phyloP scores from a whole-genome alignment of 2,329 filamentous ascomycete species.

The Monosporascus sp. region DNA sequence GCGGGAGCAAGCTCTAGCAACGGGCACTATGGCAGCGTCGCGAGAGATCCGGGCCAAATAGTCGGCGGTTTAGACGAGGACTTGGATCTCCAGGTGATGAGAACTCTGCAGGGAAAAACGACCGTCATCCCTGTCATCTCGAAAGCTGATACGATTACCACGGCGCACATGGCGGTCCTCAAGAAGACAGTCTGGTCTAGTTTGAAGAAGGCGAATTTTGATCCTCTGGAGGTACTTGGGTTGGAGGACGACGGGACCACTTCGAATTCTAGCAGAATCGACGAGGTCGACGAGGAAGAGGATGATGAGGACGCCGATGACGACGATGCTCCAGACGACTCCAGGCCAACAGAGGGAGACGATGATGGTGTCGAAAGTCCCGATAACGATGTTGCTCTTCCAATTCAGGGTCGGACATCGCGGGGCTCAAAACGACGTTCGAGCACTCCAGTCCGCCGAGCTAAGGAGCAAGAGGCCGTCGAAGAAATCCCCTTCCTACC shows the following conservation, averaged over 20 bases:
- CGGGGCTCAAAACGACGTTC: constrained; percentile 41
- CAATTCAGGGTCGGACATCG: constrained; percentile 32
- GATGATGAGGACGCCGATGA: constrained; percentile 22
- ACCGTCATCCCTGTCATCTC: constrained; percentile 93
- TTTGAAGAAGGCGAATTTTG: constrained; percentile 77
- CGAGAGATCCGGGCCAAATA: constrained; percentile 42
- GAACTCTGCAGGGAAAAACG: constrained; percentile 84
- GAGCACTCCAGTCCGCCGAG: constrained; percentile 37
- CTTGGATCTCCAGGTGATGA: constrained; percentile 84
- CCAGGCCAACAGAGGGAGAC: constrained; percentile 8
- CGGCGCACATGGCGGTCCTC: constrained; percentile 84
- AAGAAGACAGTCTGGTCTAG: constrained; percentile 89
- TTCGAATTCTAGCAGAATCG: constrained; percentile 43
- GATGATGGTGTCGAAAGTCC: constrained; percentile 20
- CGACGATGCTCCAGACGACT: constrained; percentile 21
- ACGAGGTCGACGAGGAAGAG: constrained; percentile 48
- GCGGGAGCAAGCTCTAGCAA: constrained; percentile 51
- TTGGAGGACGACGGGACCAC: constrained; percentile 65
- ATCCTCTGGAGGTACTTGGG: constrained; percentile 81
- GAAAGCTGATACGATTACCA: constrained; percentile 96
- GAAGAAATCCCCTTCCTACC: constrained; percentile 68
- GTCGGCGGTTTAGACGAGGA: constrained; percentile 76
- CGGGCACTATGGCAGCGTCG: constrained; percentile 41
- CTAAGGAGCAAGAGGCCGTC: constrained; percentile 40
- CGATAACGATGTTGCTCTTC: constrained; percentile 32